Conservation (phyloP, 148 eudicot genomes). For the Rhododendron ovatum region DNA sequence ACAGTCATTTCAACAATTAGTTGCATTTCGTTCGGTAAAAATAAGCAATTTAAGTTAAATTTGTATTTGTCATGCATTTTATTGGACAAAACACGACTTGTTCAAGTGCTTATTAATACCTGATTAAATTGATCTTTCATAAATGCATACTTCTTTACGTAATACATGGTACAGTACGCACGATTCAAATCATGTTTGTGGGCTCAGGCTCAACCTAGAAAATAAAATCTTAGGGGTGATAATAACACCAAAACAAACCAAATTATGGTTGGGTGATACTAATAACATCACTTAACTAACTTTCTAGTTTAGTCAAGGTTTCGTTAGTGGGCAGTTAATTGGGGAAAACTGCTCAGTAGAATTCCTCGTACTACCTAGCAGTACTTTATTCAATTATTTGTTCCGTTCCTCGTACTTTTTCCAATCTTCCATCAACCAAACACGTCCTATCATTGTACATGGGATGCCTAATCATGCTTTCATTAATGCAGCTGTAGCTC, state of each 20-base stretch:
- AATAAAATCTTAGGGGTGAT: not conserved
- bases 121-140: not conserved
- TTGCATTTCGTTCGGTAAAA: not conserved
- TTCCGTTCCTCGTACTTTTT: not conserved
- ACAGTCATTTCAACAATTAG: not conserved
- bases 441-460: not conserved
- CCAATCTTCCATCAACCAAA: not conserved
- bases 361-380: not conserved
- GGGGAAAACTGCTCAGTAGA: not conserved
- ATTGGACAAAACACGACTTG: not conserved
- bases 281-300: not conserved
- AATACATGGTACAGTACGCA: not conserved
- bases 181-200: not conserved
- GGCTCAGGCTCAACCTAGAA: not conserved
- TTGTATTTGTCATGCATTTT: not conserved
- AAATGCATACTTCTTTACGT: not conserved
- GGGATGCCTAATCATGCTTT: not conserved
- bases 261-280: no score
- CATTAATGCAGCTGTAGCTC: conserved; percentile 1
- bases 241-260: no score
- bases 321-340: not conserved
- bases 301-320: not conserved
- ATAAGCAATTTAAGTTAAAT: not conserved
- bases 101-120: not conserved
- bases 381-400: no score